Percentiles rank a stretch among this genome's conserved stretches.
Conservation (phyloP, 2,329 filamentous ascomycete species). For the Chrysoporthe deuterocubensis region DNA sequence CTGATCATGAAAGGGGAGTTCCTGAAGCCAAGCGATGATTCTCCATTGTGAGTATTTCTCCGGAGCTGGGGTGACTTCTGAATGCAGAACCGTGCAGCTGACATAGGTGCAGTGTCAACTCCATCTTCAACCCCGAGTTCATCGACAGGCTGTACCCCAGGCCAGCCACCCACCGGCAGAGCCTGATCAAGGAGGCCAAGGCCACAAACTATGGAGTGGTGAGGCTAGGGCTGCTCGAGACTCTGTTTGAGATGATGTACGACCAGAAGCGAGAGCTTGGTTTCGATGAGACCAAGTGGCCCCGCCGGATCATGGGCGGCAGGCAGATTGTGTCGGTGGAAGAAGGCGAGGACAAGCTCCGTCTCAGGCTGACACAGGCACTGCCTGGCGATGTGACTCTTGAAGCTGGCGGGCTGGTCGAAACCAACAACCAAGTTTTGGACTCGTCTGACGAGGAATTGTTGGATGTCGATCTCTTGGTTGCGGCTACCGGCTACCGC, state of each 20-base stretch:
- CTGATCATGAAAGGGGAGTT: constrained; percentile 84
- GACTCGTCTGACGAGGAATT: constrained; percentile 52
- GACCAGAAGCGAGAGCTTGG: constrained; percentile 75
- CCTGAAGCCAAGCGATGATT: constrained; percentile 89
- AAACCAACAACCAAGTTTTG: constrained; percentile 26
- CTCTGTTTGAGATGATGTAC: constrained; percentile 86
- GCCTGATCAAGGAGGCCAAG: constrained; percentile 69
- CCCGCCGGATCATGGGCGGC: constrained; percentile 76
- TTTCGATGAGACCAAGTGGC: constrained; percentile 74
- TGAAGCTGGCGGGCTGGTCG: constrained; percentile 39
- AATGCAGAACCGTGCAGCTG: not conserved
- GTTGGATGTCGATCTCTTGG: constrained; percentile 77
- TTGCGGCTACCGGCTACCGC: constrained; percentile 87
- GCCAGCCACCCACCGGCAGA: constrained; percentile 63
- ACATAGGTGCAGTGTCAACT: constrained; percentile 72
- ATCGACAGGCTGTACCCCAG: constrained; percentile 77
- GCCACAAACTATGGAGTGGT: constrained; percentile 96
- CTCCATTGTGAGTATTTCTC: constrained; percentile 75
- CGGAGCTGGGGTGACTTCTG: not conserved
- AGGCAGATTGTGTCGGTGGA: constrained; percentile 68
- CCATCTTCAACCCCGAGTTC: constrained; percentile 89
- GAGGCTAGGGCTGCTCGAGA: constrained; percentile 85
- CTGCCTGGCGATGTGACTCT: constrained; percentile 38
- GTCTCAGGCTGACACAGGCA: constrained; percentile 61
- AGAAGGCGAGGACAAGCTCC: constrained; percentile 53